A percentile compares a stretch with the other conserved stretches of the same genome.
Conservation (phyloP, 139 green algal genomes). For the Chlorella sorokiniana region DNA sequence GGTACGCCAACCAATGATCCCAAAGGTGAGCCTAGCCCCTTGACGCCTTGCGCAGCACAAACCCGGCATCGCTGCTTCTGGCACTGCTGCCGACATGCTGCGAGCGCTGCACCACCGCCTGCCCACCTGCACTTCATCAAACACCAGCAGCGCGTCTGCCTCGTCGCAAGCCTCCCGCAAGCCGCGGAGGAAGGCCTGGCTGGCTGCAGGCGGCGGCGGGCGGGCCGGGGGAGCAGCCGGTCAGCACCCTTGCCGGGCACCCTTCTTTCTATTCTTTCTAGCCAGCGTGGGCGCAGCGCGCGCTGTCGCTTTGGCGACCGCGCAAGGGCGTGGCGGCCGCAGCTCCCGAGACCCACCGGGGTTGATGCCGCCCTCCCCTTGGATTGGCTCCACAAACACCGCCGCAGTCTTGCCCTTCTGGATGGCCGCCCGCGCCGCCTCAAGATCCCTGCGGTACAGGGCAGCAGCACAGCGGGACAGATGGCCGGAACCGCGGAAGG, state of each 20-base stretch:
- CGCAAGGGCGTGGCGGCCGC: too few relatives aligned
- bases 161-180: constrained; percentile 93
- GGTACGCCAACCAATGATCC: neutral
- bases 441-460: constrained; percentile 71
- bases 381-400: constrained; percentile 98
- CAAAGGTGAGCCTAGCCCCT: neutral
- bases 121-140: constrained; percentile 92
- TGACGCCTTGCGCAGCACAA: neutral
- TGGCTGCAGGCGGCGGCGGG: neutral
- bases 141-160: constrained; percentile 92
- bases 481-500: neutral
- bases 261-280: too few relatives aligned
- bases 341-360: constrained; percentile 45
- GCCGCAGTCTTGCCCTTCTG: constrained; percentile 81
- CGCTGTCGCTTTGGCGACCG: too few relatives aligned
- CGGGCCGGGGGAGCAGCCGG: neutral
- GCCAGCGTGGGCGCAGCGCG: too few relatives aligned
- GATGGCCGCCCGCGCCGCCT: constrained; percentile 58
- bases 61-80: neutral
- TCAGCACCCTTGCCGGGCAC: too few relatives aligned
- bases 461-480: neutral
- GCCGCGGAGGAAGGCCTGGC: constrained; percentile 71
- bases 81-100: neutral
- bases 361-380: constrained; percentile 90
- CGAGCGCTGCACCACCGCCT: neutral